Base-by-base conservation (phyloP, 2,329 filamentous ascomycete species). In the Rachicladosporium sp. region DNA sequence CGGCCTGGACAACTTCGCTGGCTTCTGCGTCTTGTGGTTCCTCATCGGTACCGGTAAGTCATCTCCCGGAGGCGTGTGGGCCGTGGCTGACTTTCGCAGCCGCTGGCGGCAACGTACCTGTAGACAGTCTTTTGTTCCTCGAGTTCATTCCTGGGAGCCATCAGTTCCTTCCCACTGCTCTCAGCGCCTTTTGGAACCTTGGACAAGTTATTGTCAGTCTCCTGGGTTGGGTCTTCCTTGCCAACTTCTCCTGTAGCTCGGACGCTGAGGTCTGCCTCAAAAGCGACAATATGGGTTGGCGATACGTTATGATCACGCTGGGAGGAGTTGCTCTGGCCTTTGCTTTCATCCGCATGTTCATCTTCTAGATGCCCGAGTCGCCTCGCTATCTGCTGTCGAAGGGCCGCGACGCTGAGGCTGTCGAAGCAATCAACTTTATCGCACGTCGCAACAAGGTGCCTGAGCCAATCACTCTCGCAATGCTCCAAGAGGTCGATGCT, bases 151-250 rank as follows among this genome's bases (percentile, higher is more conserved):
- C 84, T 0, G 78, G 80, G 42, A 74, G 78, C 0, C 80, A 76
- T n/a, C 78, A 76, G 46, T 76, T 77, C 27, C 70, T 91, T 10
- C 66, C 89, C 19, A 89, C 82, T 0, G 68, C 88, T 35, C 66
- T 91, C 13, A 85, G 80, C 9, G 74, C 85, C 3, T 89, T 82
- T 80, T 91, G 84, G 83, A 82, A 83, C 1, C 63, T 89, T 15
- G 85, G 84, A 4, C 82, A 88, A 54, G 67, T 89, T 7, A 70
- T 80, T 41, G 77, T 80, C 1, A 80, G 77, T 4, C 60, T 82
- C 6, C 67, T 84, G 35, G 83, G 80, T 5, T 89, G 82, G 84
- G 80, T 70, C 35, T 84, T 80, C 49, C 79, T 91, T 41, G 75
- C 79, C 21, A 73, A 74, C 47, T 83, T 73, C 66, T 76, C 75